phyloP scores from a whole-genome alignment of 1,284 basidiomycete species.

The Mycena citricolor region DNA sequence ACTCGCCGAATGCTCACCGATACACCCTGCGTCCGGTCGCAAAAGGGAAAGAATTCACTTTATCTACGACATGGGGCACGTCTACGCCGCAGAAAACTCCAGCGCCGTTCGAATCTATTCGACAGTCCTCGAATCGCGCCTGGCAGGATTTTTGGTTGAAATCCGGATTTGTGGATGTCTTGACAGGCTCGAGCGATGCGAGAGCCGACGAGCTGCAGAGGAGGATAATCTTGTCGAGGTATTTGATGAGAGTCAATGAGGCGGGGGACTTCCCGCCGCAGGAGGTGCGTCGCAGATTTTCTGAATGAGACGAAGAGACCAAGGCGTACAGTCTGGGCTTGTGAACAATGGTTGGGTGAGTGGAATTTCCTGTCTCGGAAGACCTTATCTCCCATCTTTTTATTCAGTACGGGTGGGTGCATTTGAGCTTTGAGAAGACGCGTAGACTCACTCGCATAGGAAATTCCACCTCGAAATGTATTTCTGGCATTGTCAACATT shows the following conservation, averaged over 20 bases:
- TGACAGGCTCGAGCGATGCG: constrained; percentile 47
- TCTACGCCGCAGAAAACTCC: constrained; percentile 21
- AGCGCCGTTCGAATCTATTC: constrained; percentile 26
- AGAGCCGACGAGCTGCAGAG: constrained; percentile 57
- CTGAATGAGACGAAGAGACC: no score
- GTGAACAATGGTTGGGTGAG: constrained; percentile 62
- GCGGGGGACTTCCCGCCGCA: constrained; percentile 57
- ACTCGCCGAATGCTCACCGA: constrained; percentile 42
- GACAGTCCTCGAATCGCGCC: constrained; percentile 35
- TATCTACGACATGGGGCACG: constrained; percentile 19
- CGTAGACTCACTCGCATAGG: constrained; percentile 19
- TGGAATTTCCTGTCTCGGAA: background rate
- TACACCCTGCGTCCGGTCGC: constrained; percentile 41
- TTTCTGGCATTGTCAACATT: constrained; percentile 61
- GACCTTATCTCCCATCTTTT: background rate
- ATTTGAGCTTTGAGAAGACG: background rate
- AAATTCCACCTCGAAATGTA: constrained; percentile 67
- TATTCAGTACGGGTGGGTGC: constrained; percentile 35
- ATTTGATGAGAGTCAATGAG: constrained; percentile 59
- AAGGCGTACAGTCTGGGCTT: constrained; percentile 54
- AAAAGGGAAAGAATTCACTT: constrained; percentile 30
- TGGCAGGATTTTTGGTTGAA: constrained; percentile 52
- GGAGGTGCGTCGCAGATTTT: constrained; percentile 42
- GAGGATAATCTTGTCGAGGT: constrained; percentile 55
- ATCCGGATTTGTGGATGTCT: constrained; percentile 53